phyloP scores from a whole-genome alignment of 2,329 filamentous ascomycete species.

The Lizonia empirigonia region DNA sequence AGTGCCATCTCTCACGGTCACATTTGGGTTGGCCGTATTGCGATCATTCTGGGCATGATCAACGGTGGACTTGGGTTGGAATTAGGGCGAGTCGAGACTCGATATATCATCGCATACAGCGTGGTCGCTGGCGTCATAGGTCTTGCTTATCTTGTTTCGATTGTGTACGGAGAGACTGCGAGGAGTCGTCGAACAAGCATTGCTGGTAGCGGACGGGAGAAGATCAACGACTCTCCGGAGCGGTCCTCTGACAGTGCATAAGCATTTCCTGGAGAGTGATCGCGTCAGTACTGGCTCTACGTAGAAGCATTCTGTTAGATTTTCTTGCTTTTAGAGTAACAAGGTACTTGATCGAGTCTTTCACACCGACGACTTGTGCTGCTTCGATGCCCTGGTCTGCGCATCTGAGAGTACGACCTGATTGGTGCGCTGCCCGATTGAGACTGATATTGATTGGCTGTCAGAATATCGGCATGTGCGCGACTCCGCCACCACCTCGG shows the following conservation, averaged over 20 bases:
- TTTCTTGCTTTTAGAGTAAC: background rate
- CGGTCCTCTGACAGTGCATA: slow-evolving; percentile 1
- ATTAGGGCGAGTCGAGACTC: slow-evolving; percentile 25
- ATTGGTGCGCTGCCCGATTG: background rate
- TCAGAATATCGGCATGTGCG: background rate
- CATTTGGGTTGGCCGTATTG: slow-evolving; percentile 59
- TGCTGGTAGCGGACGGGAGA: slow-evolving; percentile 8
- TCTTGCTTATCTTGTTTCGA: background rate
- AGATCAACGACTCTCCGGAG: slow-evolving; percentile 2
- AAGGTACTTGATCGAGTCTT: background rate
- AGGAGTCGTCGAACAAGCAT: slow-evolving; percentile 3
- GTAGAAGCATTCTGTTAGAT: no score
- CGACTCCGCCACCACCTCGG: slow-evolving; percentile 34
- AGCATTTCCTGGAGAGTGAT: background rate
- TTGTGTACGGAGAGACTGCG: slow-evolving; percentile 5
- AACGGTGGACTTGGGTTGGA: slow-evolving; percentile 61
- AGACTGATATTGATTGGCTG: slow-evolving; percentile 6
- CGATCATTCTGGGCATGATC: slow-evolving; percentile 58
- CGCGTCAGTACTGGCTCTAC: no score
- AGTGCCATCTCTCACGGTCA: slow-evolving; percentile 55
- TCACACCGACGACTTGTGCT: no score
- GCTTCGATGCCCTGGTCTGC: no score
- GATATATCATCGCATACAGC: slow-evolving; percentile 51
- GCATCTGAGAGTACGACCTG: no score
- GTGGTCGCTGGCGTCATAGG: slow-evolving; percentile 56